Conservation (phyloP, 2,329 filamentous ascomycete genomes). For the Trichoderma harzianum region DNA sequence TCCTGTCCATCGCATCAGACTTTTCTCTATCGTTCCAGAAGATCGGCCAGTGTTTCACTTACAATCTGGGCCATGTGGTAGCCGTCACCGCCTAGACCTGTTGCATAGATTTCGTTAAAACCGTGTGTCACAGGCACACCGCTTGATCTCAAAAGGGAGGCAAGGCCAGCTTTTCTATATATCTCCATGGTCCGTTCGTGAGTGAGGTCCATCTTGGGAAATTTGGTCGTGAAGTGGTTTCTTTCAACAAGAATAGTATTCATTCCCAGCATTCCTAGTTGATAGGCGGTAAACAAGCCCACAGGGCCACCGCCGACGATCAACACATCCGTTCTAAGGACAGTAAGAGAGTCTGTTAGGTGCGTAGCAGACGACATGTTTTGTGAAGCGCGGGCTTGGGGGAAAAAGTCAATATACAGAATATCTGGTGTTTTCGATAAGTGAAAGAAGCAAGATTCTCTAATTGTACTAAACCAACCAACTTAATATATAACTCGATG, state of each 20-base stretch:
- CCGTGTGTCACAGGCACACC: background rate
- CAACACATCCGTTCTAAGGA: background rate
- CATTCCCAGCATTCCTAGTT: background rate
- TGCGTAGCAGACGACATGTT: background rate
- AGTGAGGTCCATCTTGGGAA: background rate
- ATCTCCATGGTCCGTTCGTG: background rate
- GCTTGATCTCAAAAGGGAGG: background rate
- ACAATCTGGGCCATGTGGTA: background rate
- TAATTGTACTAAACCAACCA: background rate
- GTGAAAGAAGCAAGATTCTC: fast-evolving
- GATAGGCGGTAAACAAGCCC: background rate
- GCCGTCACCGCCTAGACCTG: background rate
- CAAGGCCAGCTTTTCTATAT: background rate
- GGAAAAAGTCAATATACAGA: background rate
- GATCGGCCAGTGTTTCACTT: background rate
- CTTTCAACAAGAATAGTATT: background rate
- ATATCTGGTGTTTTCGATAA: background rate
- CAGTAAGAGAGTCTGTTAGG: background rate
- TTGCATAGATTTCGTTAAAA: background rate
- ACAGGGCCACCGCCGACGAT: background rate
- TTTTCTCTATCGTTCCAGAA: background rate
- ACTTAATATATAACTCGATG: background rate
- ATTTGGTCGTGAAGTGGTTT: background rate
- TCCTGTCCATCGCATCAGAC: background rate
- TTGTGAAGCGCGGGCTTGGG: background rate